Percentiles rank a stretch among this genome's conserved stretches.
phyloP scores from a whole-genome alignment of 345 rosid species.

The Pistacia atlantica region DNA sequence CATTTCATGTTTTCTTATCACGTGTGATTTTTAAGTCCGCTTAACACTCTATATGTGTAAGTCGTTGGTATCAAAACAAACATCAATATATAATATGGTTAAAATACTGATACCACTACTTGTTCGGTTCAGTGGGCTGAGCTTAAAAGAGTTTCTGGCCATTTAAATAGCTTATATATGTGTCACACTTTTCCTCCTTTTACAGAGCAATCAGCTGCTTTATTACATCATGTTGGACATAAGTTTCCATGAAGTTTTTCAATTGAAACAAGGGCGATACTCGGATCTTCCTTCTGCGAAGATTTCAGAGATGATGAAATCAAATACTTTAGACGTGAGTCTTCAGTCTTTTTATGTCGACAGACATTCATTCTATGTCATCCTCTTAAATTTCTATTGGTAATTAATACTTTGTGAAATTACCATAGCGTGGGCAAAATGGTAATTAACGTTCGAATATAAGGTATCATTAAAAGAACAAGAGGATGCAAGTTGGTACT shows the following conservation, averaged over 20 bases:
- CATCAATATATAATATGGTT: neutral
- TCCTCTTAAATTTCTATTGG: neutral
- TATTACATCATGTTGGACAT: slow-evolving; percentile 63
- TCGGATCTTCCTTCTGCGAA: slow-evolving; percentile 77
- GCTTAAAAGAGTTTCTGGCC: neutral
- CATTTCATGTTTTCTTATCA: too few relatives aligned
- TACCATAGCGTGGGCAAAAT: neutral
- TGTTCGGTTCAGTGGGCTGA: neutral
- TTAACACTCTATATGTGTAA: too few relatives aligned
- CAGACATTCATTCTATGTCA: neutral
- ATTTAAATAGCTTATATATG: neutral
- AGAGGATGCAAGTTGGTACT: too few relatives aligned
- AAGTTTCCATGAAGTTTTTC: slow-evolving; percentile 91
- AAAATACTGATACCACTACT: neutral
- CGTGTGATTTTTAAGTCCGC: too few relatives aligned
- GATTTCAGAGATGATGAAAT: slow-evolving; percentile 87
- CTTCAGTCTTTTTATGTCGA: neutral
- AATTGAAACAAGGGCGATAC: slow-evolving; percentile 81
- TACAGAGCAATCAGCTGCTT: slow-evolving; percentile 60
- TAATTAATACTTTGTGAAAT: neutral
- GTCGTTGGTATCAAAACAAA: too few relatives aligned
- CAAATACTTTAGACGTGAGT: slow-evolving; percentile 77
- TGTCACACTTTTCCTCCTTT: neutral
- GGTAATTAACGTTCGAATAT: neutral
- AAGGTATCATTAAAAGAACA: too few relatives aligned